Evolutionary conservation across 495 filamentous ascomycete species (phyloP).

Genomic region (Podospora bellae-mahoneyi): DNA sequence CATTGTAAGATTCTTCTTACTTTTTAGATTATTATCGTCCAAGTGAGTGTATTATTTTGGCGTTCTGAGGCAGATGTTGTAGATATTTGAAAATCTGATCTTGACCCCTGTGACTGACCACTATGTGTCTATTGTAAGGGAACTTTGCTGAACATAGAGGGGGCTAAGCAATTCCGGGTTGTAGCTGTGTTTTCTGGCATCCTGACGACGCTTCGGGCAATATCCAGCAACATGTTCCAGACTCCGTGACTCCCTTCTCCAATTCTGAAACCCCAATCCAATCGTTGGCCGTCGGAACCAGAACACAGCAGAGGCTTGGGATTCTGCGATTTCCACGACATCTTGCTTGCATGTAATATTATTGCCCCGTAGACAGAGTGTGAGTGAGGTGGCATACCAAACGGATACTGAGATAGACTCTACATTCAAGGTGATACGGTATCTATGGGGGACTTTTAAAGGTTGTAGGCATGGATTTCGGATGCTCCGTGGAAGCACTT

Average conservation of each 20-base stretch:
- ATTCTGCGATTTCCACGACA: not conserved
- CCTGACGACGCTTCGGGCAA: not conserved
- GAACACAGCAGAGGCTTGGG: not conserved
- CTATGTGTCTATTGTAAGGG: not conserved
- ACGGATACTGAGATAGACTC: too few species aligned
- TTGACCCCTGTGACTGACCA: not conserved
- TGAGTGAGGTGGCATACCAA: too few species aligned
- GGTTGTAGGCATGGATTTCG: not conserved
- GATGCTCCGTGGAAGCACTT: not conserved
- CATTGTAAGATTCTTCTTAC: too few species aligned
- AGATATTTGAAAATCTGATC: too few species aligned
- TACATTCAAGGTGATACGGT: too few species aligned
- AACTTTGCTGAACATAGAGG: not conserved
- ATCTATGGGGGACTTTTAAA: too few species aligned
- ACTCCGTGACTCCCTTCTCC: not conserved
- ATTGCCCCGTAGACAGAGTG: not conserved
- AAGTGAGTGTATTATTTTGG: too few species aligned
- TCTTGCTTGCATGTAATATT: not conserved
- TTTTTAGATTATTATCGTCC: too few species aligned
- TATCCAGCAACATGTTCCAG: not conserved
- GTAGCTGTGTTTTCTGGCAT: not conserved
- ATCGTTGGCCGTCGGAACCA: not conserved
- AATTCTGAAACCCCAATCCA: not conserved
- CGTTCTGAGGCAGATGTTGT: too few species aligned
- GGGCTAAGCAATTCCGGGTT: not conserved